A percentile compares a stretch with the other conserved stretches of the same genome.
Evolutionary conservation across 306 rosid genomes (phyloP).

Genomic region (Vigna mungo): DNA sequence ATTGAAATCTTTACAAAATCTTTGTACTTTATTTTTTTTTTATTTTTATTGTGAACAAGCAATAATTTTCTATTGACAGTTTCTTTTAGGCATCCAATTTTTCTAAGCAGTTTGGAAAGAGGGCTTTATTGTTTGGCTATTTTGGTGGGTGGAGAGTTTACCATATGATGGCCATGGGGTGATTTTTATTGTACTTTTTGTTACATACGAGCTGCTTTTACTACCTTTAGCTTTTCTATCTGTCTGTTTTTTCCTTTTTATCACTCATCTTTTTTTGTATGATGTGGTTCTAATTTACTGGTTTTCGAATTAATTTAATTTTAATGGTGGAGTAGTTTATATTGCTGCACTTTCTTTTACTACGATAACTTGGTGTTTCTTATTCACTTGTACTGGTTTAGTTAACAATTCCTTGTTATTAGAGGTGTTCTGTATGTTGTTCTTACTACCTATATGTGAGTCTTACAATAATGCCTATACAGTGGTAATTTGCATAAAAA

Average conservation of each 20-base stretch:
- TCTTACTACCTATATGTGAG: not conserved
- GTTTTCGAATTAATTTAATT: constrained; percentile 12
- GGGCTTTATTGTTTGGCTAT: not conserved
- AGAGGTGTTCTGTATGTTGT: constrained; percentile 20
- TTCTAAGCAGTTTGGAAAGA: constrained; percentile 5
- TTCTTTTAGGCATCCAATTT: constrained; percentile 25
- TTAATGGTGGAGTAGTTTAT: not conserved
- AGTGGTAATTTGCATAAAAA: constrained; percentile 36
- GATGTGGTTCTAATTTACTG: constrained; percentile 18
- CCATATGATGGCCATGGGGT: not conserved
- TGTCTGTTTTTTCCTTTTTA: not conserved
- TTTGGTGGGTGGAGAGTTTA: not conserved
- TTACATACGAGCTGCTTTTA: not conserved
- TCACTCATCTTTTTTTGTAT: constrained; percentile 19
- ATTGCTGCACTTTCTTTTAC: constrained; percentile 18
- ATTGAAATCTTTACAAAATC: not conserved
- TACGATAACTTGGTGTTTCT: constrained; percentile 14
- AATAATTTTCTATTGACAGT: constrained; percentile 17
- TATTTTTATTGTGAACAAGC: not conserved
- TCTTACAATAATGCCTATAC: constrained; percentile 6
- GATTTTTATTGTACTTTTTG: not conserved
- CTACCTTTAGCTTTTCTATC: not conserved
- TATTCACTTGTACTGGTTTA: constrained; percentile 36
- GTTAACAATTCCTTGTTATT: not conserved
- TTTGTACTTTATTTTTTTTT: not conserved